Conservation (phyloP, 768 basidiomycete genomes). For the Termitomyces sp. region DNA sequence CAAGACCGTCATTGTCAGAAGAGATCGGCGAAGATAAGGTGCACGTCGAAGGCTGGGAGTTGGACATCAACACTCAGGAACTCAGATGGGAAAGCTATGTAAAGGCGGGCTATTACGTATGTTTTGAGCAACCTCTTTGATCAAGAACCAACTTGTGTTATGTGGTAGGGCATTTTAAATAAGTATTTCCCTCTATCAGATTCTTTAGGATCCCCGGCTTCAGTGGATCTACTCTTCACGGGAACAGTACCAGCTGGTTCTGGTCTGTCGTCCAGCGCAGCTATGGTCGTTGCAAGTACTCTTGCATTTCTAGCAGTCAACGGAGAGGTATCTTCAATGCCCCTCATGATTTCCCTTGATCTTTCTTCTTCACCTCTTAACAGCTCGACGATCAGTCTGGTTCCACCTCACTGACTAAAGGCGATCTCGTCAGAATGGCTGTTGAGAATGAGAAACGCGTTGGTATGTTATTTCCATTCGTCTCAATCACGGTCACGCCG, state of each 20-base stretch:
- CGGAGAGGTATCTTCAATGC: slow-evolving; percentile 44
- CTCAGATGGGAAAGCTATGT: slow-evolving; percentile 85
- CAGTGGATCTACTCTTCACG: slow-evolving; percentile 70
- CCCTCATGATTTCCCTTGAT: neutral
- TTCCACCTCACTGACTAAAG: slow-evolving; percentile 42
- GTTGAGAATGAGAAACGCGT: slow-evolving; percentile 85
- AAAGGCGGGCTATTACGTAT: slow-evolving; percentile 79
- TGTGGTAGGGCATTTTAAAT: slow-evolving; percentile 59
- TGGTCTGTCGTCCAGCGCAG: slow-evolving; percentile 83
- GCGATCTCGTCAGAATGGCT: slow-evolving; percentile 69
- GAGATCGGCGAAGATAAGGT: slow-evolving; percentile 32
- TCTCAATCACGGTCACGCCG: neutral
- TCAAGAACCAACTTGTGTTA: neutral
- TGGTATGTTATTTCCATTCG: slow-evolving; percentile 30
- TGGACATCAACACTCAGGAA: slow-evolving; percentile 67
- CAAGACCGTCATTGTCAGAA: slow-evolving; percentile 17
- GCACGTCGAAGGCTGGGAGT: slow-evolving; percentile 54
- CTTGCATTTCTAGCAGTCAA: slow-evolving; percentile 78
- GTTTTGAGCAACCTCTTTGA: slow-evolving; percentile 18
- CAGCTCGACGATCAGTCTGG: slow-evolving; percentile 13
- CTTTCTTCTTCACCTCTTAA: neutral
- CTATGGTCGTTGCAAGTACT: slow-evolving; percentile 86
- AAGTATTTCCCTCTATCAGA: slow-evolving; percentile 40
- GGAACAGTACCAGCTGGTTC: slow-evolving; percentile 85
- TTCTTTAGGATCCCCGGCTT: slow-evolving; percentile 33